These are phyloP conservation scores for Lachnellula cervina DNA, from an alignment of 2,329 filamentous ascomycete genomes.

Conservation along the genomic window DNA sequence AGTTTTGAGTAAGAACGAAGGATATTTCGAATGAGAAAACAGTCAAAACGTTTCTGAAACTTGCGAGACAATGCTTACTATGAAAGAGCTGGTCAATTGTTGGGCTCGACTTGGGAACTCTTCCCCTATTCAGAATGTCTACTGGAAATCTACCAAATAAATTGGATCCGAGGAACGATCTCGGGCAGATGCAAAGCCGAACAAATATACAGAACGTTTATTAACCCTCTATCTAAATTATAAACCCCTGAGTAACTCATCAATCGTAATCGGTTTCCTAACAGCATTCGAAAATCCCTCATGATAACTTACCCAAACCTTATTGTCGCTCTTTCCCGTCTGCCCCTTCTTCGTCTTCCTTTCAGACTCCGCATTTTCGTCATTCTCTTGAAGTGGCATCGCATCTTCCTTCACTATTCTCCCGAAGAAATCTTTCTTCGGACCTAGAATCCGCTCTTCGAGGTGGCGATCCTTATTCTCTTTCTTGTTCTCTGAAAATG, in stretches of 20 bases:
- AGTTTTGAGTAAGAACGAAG: no score
- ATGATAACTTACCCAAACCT: constrained; percentile 84
- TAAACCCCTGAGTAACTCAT: constrained; percentile 68
- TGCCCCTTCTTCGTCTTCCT: constrained; percentile 31
- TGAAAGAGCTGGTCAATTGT: no score
- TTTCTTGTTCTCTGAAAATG: constrained; percentile 15
- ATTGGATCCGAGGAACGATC: no score
- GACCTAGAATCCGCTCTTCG: constrained; percentile 27
- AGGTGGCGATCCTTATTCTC: constrained; percentile 23
- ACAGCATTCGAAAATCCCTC: constrained; percentile 93
- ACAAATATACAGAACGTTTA: no score
- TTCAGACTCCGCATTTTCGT: constrained; percentile 53
- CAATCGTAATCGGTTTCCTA: constrained; percentile 75
- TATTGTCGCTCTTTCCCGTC: constrained; percentile 43
- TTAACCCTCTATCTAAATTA: constrained; percentile 29
- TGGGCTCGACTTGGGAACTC: no score
- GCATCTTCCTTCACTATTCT: constrained; percentile 54
- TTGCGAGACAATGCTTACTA: no score
- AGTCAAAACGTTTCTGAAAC: no score
- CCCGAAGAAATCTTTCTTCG: constrained; percentile 84
- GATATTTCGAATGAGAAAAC: no score
- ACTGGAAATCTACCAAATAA: no score
- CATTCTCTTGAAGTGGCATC: constrained; percentile 36
- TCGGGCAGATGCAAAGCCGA: no score
- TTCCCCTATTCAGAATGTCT: no score